Base-by-base conservation (phyloP, 805 yeast genomes). In the Kluyveromyces siamensis region DNA sequence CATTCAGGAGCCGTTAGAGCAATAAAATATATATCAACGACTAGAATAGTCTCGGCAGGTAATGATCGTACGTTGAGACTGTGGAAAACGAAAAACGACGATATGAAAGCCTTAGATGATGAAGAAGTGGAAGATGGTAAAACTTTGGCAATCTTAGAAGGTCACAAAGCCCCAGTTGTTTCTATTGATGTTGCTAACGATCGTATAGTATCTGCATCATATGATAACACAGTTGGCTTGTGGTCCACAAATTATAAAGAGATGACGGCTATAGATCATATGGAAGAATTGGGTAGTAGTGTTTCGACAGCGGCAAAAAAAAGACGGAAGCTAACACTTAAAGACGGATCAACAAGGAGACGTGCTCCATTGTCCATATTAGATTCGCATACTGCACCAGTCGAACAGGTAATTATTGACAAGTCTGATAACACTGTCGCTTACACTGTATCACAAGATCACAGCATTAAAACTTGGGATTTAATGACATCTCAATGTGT, bases 381-480 rank as follows among this genome's bases (percentile, higher is more conserved):
- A 52, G 89, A 84, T 60, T 83, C 91, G 25, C 98, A 91, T 65
- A 65, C 77, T 16, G 88, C 83, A 37, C 95, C 98, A 2, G 97
- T 91, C 19, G 93, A 88, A 60, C 95, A 78, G 37, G 85, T 87
- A 21, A 73, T 79, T 13, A 87, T 89, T 62, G 96, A 87, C 60
- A 62, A 72, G 2, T 70, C 72, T 18, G 98, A 91, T 65, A 54
- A 74, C 41, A 78, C 95, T 0, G 96, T 91, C 6, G 96, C 84
- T 10, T 91, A 93, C 68, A 88, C 98, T 0, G 96, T 87, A 1
- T 85, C 97, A 6, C 96, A 89, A 65, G 98, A 93, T 70, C 99
- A 93, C 65, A 81, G 96, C 0, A 81, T 93, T 54, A 85, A 86
- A 61, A 93, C 99, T 0, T 93, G 98, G 98, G 99, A 93, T 72